Evolutionary conservation across 1,284 basidiomycete genomes (phyloP).

Genomic region (Mrakiaceae sp.): DNA sequence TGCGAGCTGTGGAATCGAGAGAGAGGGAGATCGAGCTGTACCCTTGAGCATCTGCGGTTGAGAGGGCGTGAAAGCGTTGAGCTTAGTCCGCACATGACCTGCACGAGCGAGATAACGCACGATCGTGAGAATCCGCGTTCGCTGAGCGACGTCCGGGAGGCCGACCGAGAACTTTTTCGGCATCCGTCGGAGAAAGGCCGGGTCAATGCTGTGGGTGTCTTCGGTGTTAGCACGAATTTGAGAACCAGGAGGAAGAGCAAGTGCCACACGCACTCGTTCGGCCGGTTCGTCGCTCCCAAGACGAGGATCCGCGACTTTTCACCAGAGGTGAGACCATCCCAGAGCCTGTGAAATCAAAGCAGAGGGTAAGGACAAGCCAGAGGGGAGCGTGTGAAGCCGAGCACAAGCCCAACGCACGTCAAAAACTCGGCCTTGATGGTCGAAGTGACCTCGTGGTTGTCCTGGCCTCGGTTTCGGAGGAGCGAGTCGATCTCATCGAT

Average conservation of each 20-base stretch:
- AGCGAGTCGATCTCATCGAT: slow-evolving; percentile 82
- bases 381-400: neutral
- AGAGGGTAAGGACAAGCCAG: slow-evolving; percentile 4
- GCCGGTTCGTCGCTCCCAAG: slow-evolving; percentile 90
- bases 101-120: slow-evolving; percentile 39
- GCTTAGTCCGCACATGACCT: neutral
- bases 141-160: slow-evolving; percentile 69
- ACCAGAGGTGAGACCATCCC: slow-evolving; percentile 90
- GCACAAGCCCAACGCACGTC: slow-evolving; percentile 52
- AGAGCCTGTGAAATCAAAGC: slow-evolving; percentile 48
- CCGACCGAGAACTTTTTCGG: slow-evolving; percentile 91
- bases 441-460: slow-evolving; percentile 93
- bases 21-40: slow-evolving; percentile 53
- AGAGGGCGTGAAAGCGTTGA: neutral
- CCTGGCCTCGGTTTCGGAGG: slow-evolving; percentile 68
- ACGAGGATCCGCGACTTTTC: slow-evolving; percentile 67
- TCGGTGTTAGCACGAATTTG: neutral
- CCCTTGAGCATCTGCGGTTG: slow-evolving; percentile 66
- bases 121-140: slow-evolving; percentile 76
- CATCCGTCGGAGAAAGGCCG: slow-evolving; percentile 90
- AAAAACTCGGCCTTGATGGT: slow-evolving; percentile 99
- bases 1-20: slow-evolving; percentile 59
- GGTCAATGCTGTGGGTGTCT: slow-evolving; percentile 67
- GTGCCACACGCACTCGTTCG: slow-evolving; percentile 36
- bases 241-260: neutral